Evolutionary conservation across 1,284 basidiomycete species (phyloP).

Genomic region (Tylopilus sp.): DNA sequence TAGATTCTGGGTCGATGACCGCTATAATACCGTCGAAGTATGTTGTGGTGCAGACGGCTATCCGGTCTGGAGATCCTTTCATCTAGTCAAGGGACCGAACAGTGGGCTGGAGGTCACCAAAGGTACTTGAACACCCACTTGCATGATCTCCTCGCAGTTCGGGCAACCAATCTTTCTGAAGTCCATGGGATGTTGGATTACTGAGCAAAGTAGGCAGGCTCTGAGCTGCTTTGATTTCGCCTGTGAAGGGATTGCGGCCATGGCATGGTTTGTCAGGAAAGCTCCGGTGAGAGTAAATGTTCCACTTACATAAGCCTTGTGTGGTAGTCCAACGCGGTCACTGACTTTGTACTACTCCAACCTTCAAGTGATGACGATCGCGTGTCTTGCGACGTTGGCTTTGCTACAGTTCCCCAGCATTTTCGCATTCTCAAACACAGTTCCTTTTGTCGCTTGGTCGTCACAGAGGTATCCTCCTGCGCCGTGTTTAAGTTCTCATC

Average conservation of each 20-base stretch:
- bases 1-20: slow-evolving; percentile 82
- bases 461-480: slow-evolving; percentile 46
- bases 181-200: slow-evolving; percentile 81
- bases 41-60: slow-evolving; percentile 87
- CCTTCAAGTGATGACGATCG: slow-evolving; percentile 23
- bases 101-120: background rate
- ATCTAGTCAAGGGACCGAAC: slow-evolving; percentile 51
- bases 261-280: slow-evolving; percentile 9
- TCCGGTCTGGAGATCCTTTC: slow-evolving; percentile 83
- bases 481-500: background rate
- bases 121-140: slow-evolving; percentile 49
- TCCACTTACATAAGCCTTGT: slow-evolving; percentile 19
- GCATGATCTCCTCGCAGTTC: slow-evolving; percentile 94
- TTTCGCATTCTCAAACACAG: slow-evolving; percentile 55
- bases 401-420: slow-evolving; percentile 41
- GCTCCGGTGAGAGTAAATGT: no score
- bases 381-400: slow-evolving; percentile 29
- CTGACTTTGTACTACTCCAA: no score
- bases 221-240: slow-evolving; percentile 72
- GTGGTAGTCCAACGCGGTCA: no score
- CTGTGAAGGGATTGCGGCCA: slow-evolving; percentile 53
- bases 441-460: slow-evolving; percentile 68
- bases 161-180: slow-evolving; percentile 89
- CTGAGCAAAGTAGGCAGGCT: slow-evolving; percentile 90
- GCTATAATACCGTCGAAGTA: slow-evolving; percentile 93